These are phyloP conservation scores for Backusella liffmaniae DNA, from an alignment of 192 early-diverging fungal genomes.

Conservation along the genomic window DNA sequence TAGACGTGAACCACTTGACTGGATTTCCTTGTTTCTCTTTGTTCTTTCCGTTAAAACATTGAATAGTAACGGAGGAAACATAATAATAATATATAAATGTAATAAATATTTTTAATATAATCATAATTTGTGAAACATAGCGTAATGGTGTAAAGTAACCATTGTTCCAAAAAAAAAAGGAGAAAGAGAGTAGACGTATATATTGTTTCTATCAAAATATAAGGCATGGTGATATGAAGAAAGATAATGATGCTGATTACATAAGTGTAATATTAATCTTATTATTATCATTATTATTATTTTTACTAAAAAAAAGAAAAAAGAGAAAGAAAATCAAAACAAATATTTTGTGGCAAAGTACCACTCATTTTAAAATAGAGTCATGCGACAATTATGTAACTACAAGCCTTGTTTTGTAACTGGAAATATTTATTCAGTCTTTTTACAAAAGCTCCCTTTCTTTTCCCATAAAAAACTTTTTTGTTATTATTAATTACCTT, in stretches of 20 bases:
- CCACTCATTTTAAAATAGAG: neutral
- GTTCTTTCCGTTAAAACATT: neutral
- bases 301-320: conserved; percentile 1
- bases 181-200: neutral
- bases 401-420: neutral
- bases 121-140: conserved; percentile 1
- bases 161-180: neutral
- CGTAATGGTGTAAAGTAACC: neutral
- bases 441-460: conserved; percentile 2
- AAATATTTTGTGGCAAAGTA: neutral
- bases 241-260: neutral
- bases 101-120: neutral
- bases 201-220: neutral
- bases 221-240: neutral
- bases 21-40: neutral
- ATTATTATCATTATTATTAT: neutral
- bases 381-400: conserved; percentile 4
- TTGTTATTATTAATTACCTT: neutral
- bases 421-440: neutral
- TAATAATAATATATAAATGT: neutral
- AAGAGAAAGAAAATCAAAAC: neutral
- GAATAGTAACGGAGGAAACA: neutral
- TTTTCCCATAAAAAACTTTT: neutral
- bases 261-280: neutral
- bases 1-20: neutral